Evolutionary conservation across 1,284 basidiomycete genomes (phyloP).

Genomic region (Puccinia novopanici): DNA sequence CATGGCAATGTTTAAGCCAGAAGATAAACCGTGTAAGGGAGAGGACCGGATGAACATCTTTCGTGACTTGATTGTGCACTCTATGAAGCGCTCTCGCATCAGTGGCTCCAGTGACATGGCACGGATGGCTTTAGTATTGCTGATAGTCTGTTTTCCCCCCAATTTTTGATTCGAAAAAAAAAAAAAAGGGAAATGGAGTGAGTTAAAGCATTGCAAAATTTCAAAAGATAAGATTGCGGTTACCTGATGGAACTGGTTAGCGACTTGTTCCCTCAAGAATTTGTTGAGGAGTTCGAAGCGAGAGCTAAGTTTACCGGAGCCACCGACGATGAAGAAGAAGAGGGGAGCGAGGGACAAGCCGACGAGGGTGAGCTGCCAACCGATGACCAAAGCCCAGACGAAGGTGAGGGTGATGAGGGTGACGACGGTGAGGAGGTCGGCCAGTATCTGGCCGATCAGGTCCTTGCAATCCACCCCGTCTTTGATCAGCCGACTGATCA

Average conservation of each 20-base stretch:
- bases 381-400: conserved; percentile 79
- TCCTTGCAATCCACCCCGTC: conserved; percentile 85
- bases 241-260: conserved; percentile 82
- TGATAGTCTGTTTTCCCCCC: conserved; percentile 33
- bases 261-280: conserved; percentile 76
- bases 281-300: conserved; percentile 79
- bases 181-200: too few species aligned
- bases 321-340: conserved; percentile 72
- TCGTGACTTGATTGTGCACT: conserved; percentile 23
- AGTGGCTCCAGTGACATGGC: conserved; percentile 39
- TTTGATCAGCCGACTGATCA: conserved; percentile 82
- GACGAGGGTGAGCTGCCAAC: conserved; percentile 91
- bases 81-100: conserved; percentile 27
- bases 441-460: conserved; percentile 74
- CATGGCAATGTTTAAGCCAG: conserved; percentile 40
- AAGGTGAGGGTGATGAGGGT: conserved; percentile 82
- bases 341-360: conserved; percentile 83
- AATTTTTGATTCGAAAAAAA: conserved; percentile 25
- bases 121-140: conserved; percentile 43
- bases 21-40: conserved; percentile 41
- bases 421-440: conserved; percentile 71
- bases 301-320: conserved; percentile 72
- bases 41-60: conserved; percentile 43
- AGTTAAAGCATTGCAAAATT: background rate
- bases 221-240: conserved; percentile 60